These are phyloP conservation scores for Dipteronia dyeriana DNA, from an alignment of 345 rosid genomes.

Conservation along the genomic window DNA sequence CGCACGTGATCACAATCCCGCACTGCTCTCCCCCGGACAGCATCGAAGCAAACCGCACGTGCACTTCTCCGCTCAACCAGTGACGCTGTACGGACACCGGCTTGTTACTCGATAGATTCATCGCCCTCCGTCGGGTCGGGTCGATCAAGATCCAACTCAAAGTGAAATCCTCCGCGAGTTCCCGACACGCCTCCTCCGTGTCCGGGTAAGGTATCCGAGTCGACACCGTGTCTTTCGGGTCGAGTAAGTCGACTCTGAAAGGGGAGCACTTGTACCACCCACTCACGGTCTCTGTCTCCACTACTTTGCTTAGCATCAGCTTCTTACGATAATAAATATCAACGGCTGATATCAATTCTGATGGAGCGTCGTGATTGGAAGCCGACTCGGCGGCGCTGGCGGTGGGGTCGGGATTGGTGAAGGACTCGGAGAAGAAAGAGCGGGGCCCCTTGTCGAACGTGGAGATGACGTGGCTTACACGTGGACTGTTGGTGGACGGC, in stretches of 20 bases:
- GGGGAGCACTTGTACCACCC: slow-evolving; percentile 76
- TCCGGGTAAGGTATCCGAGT: slow-evolving; percentile 45
- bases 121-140: slow-evolving; percentile 48
- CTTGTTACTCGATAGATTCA: slow-evolving; percentile 62
- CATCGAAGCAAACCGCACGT: slow-evolving; percentile 47
- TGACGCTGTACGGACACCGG: slow-evolving; percentile 69
- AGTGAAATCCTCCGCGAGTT: slow-evolving; percentile 43
- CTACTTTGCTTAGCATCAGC: slow-evolving; percentile 47
- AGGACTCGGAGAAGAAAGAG: slow-evolving; percentile 72
- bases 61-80: slow-evolving; percentile 77
- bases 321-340: slow-evolving; percentile 52
- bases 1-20: slow-evolving; percentile 59
- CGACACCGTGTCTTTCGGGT: slow-evolving; percentile 55
- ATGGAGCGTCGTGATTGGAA: slow-evolving; percentile 18
- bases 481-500: slow-evolving; percentile 65
- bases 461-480: slow-evolving; percentile 38
- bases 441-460: slow-evolving; percentile 51
- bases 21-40: slow-evolving; percentile 41
- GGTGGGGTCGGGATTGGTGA: slow-evolving; percentile 28
- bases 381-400: neutral
- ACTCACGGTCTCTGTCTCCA: slow-evolving; percentile 60
- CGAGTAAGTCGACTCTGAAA: slow-evolving; percentile 66
- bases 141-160: slow-evolving; percentile 81
- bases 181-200: slow-evolving; percentile 38
- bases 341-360: slow-evolving; percentile 64